A percentile compares a stretch with the other conserved stretches of the same genome.
These are phyloP conservation scores for Wallacemonas sp. DNA, from an alignment of 208 protist genomes.

Conservation along the genomic window DNA sequence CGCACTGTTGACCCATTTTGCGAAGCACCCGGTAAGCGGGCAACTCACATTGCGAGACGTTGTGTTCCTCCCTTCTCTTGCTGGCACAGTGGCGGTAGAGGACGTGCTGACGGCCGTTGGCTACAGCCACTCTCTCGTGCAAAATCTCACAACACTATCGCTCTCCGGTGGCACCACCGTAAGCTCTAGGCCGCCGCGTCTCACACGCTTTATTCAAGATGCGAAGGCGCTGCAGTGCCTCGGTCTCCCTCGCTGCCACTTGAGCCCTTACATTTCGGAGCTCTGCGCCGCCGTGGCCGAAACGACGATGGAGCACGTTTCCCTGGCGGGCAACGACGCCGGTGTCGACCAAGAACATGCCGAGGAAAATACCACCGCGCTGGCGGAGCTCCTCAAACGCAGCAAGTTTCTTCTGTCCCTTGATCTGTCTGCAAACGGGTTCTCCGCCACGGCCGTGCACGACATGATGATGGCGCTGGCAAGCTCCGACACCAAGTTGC, in stretches of 20 bases:
- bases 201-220: background rate
- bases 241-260: slow-evolving; percentile 1
- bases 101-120: slow-evolving; percentile 9
- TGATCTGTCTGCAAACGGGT: slow-evolving; percentile 62
- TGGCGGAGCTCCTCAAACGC: slow-evolving; percentile 56
- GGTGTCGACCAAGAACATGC: slow-evolving; percentile 37
- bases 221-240: slow-evolving; percentile 7
- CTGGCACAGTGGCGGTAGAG: slow-evolving; percentile 9
- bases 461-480: slow-evolving; percentile 46
- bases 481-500: slow-evolving; percentile 59
- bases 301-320: slow-evolving; percentile 29
- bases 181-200: background rate
- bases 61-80: slow-evolving; percentile 4
- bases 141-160: slow-evolving; percentile 6
- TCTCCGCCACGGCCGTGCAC: slow-evolving; percentile 28
- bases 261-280: slow-evolving; percentile 2
- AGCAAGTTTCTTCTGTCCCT: slow-evolving; percentile 80
- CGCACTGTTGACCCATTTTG: slow-evolving; percentile 21
- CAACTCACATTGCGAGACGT: background rate
- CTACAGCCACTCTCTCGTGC: slow-evolving; percentile 3
- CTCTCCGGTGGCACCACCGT: background rate
- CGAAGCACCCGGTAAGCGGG: slow-evolving; percentile 4
- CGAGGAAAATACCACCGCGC: slow-evolving; percentile 29
- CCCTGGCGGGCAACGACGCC: slow-evolving; percentile 55
- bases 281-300: slow-evolving; percentile 29